These are phyloP conservation scores for Hansenula anomala DNA, from an alignment of 1,139 yeast genomes.

Conservation along the genomic window DNA sequence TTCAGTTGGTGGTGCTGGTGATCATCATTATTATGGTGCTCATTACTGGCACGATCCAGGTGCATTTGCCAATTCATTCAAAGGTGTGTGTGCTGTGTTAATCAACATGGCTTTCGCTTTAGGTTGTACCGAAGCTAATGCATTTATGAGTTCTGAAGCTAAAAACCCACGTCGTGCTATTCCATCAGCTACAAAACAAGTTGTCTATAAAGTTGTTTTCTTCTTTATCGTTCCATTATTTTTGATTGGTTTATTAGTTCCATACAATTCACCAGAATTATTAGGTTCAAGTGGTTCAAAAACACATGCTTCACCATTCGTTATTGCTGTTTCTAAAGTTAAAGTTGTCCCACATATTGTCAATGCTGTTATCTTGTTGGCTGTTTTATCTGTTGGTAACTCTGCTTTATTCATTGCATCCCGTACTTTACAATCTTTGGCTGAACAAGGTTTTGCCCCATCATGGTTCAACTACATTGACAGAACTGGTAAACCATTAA, in stretches of 20 bases:
- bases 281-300: slow-evolving; percentile 41
- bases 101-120: slow-evolving; percentile 86
- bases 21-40: slow-evolving; percentile 57
- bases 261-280: slow-evolving; percentile 45
- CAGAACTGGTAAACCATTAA: slow-evolving; percentile 57
- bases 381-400: slow-evolving; percentile 70
- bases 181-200: slow-evolving; percentile 73
- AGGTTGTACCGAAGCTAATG: slow-evolving; percentile 80
- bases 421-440: slow-evolving; percentile 54
- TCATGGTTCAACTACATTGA: slow-evolving; percentile 46
- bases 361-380: slow-evolving; percentile 68
- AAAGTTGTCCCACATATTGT: slow-evolving; percentile 65
- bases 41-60: slow-evolving; percentile 60
- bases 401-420: slow-evolving; percentile 64
- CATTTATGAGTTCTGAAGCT: slow-evolving; percentile 88
- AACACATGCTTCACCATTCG: slow-evolving; percentile 67
- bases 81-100: slow-evolving; percentile 77
- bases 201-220: slow-evolving; percentile 66
- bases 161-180: slow-evolving; percentile 70
- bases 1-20: slow-evolving; percentile 65
- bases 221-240: slow-evolving; percentile 58
- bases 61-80: slow-evolving; percentile 58
- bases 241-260: slow-evolving; percentile 65
- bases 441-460: slow-evolving; percentile 62
- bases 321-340: slow-evolving; percentile 62